phyloP scores from a whole-genome alignment of 768 basidiomycete species.

The Pleurotus tuoliensis region DNA sequence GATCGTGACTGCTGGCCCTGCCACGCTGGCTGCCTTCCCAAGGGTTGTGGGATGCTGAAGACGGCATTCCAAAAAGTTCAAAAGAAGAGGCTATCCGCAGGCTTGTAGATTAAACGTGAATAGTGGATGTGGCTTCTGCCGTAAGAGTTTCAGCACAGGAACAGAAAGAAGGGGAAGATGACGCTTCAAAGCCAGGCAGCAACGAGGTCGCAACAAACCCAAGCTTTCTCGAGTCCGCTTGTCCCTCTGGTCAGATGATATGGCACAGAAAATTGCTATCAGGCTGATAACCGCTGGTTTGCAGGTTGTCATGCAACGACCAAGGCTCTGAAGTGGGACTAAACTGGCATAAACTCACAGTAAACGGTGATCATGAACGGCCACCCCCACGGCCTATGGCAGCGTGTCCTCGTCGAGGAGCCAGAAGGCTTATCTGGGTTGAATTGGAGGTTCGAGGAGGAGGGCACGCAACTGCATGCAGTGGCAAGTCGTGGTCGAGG shows the following conservation, averaged over 20 bases:
- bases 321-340: not conserved
- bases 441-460: not conserved
- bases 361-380: constrained; percentile 2
- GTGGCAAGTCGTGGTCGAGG: constrained; percentile 3
- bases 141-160: constrained; percentile 2
- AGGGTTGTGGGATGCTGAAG: not conserved
- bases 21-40: constrained; percentile 1
- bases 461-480: constrained; percentile 7
- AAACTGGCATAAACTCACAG: not conserved
- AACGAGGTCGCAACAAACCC: constrained; percentile 3
- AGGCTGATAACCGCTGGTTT: not conserved
- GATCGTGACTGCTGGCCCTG: constrained; percentile 12
- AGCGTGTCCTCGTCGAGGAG: not conserved
- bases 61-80: constrained; percentile 5
- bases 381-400: not conserved
- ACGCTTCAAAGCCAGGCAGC: not conserved
- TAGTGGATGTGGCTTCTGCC: constrained; percentile 3
- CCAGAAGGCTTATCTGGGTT: constrained; percentile 6
- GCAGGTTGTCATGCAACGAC: constrained; percentile 2
- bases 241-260: constrained; percentile 1
- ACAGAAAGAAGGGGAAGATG: not conserved
- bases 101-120: constrained; percentile 2
- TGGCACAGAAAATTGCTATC: constrained; percentile 1
- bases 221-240: not conserved
- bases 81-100: constrained; percentile 2